These are phyloP conservation scores for Verticillium tricorpus DNA, from an alignment of 2,329 filamentous ascomycete species.

Conservation along the genomic window DNA sequence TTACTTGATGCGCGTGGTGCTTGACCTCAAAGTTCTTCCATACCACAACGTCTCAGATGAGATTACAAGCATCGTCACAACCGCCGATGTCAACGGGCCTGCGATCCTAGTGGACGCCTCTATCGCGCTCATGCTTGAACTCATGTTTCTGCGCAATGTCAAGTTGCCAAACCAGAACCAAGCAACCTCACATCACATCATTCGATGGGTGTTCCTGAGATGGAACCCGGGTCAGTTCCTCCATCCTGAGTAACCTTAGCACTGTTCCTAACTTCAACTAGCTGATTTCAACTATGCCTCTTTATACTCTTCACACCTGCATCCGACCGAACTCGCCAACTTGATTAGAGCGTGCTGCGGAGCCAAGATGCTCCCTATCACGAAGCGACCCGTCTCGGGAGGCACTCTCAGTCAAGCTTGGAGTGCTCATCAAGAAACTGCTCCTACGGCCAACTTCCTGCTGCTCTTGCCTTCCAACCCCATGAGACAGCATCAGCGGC, in stretches of 20 bases:
- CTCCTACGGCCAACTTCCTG: slow-evolving; percentile 47
- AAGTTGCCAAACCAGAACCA: slow-evolving; percentile 66
- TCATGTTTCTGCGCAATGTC: slow-evolving; percentile 62
- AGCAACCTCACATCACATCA: slow-evolving; percentile 63
- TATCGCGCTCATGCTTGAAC: slow-evolving; percentile 63
- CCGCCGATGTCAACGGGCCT: slow-evolving; percentile 78
- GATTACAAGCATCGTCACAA: slow-evolving; percentile 67
- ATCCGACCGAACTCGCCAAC: slow-evolving; percentile 61
- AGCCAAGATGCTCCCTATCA: slow-evolving; percentile 24
- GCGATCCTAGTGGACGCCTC: slow-evolving; percentile 75
- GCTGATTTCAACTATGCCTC: slow-evolving; percentile 65
- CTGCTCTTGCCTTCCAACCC: slow-evolving; percentile 41
- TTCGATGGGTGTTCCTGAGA: slow-evolving; percentile 75
- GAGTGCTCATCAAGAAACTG: slow-evolving; percentile 36
- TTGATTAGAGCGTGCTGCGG: slow-evolving; percentile 69
- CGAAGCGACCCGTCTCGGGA: slow-evolving; percentile 33
- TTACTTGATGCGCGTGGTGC: slow-evolving; percentile 63
- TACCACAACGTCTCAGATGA: slow-evolving; percentile 65
- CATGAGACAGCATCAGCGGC: neutral
- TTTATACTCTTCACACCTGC: slow-evolving; percentile 58
- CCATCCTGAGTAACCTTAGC: neutral
- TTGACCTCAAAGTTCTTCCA: slow-evolving; percentile 61
- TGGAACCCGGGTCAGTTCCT: slow-evolving; percentile 59
- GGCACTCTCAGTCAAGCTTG: slow-evolving; percentile 45
- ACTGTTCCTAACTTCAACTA: neutral